These are phyloP conservation scores for Boletus patriciae DNA, from an alignment of 768 basidiomycete genomes.

Conservation along the genomic window DNA sequence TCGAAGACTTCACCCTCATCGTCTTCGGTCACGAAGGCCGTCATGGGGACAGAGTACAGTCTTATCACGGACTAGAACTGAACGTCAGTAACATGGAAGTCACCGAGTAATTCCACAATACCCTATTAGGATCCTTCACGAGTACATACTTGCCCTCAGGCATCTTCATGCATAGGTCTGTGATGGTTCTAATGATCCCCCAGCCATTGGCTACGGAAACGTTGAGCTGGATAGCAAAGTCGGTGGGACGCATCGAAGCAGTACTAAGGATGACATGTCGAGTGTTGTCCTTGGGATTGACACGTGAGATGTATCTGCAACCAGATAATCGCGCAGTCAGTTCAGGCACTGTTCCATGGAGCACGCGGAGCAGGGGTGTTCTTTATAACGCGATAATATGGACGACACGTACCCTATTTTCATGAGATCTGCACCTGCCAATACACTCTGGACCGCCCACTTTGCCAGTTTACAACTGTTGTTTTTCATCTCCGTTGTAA, in stretches of 20 bases:
- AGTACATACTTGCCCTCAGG: constrained; percentile 98
- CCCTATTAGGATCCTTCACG: constrained; percentile 97
- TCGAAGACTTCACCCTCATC: constrained; percentile 54
- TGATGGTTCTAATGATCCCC: constrained; percentile 96
- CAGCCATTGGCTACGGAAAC: constrained; percentile 94
- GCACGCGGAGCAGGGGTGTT: not conserved
- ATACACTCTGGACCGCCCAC: constrained; percentile 93
- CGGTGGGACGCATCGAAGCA: constrained; percentile 89
- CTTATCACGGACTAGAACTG: constrained; percentile 81
- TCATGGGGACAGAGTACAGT: constrained; percentile 87
- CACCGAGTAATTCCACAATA: constrained; percentile 37
- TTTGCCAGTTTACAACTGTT: constrained; percentile 97
- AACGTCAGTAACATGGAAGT: constrained; percentile 6
- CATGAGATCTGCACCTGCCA: constrained; percentile 94
- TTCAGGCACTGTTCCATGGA: not conserved
- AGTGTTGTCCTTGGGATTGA: constrained; percentile 89
- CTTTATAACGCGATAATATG: not conserved
- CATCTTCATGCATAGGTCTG: constrained; percentile 93
- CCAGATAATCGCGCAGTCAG: constrained; percentile 16
- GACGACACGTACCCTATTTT: constrained; percentile 82
- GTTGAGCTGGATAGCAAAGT: constrained; percentile 94
- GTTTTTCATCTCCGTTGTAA: constrained; percentile 99
- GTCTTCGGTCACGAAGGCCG: constrained; percentile 82
- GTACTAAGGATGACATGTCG: constrained; percentile 96
- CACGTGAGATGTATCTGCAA: constrained; percentile 89